Conservation (phyloP, 1,139 yeast genomes). For the Blastobotrys malaysiensis region DNA sequence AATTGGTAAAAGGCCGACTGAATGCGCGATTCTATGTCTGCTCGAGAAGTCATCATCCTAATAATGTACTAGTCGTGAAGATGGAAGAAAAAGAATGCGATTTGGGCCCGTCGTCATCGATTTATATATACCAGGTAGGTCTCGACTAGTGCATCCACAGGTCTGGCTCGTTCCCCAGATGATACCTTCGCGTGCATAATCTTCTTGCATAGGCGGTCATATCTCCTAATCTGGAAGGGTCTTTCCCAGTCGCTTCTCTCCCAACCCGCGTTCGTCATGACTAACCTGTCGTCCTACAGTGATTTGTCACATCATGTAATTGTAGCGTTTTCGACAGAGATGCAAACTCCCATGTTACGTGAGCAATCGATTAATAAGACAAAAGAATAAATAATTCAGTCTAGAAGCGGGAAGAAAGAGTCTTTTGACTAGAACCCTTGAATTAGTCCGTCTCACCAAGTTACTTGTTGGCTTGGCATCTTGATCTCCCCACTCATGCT, state of each 20-base stretch:
- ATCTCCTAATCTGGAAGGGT: background rate
- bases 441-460: background rate
- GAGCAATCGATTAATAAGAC: no score
- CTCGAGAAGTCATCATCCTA: background rate
- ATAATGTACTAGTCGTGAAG: no score
- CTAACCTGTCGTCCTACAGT: background rate
- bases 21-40: background rate
- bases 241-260: background rate
- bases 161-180: background rate
- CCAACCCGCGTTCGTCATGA: background rate
- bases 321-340: no score
- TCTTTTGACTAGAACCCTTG: background rate
- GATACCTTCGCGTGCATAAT: background rate
- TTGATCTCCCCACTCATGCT: background rate
- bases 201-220: background rate
- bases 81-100: background rate
- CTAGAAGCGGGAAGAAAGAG: no score
- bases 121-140: background rate
- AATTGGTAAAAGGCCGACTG: conserved; percentile 1
- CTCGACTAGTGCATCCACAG: background rate
- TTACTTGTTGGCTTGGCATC: background rate
- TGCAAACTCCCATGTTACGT: no score
- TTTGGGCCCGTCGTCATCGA: background rate
- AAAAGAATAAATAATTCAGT: no score
- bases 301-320: no score